A percentile compares a stretch with the other conserved stretches of the same genome.
Evolutionary conservation across 768 basidiomycete genomes (phyloP).

Genomic region (Pseudohyphozyma bogoriensis): DNA sequence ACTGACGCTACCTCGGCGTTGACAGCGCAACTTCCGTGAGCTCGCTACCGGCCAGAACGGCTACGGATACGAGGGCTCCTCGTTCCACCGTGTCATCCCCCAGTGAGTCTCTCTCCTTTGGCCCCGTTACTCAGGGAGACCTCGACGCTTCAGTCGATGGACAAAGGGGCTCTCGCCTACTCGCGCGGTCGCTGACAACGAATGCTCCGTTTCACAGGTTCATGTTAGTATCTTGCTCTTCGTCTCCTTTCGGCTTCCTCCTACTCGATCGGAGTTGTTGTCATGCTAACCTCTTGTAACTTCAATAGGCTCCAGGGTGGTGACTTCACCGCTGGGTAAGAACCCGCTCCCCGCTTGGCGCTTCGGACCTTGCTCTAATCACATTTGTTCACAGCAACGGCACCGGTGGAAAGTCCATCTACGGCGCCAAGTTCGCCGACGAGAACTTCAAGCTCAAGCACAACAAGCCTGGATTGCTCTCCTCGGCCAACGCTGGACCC

Average conservation of each 20-base stretch:
- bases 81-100: conserved; percentile 38
- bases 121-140: too few relatives aligned
- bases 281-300: too few relatives aligned
- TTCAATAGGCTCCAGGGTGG: conserved; percentile 68
- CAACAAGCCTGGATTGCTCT: conserved; percentile 79
- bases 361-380: too few relatives aligned
- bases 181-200: conserved; percentile 27
- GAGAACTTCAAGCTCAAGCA: conserved; percentile 95
- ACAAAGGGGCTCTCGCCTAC: too few relatives aligned
- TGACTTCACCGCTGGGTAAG: conserved; percentile 99
- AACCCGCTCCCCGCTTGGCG: too few relatives aligned
- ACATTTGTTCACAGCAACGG: conserved; percentile 17
- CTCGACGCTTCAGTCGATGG: too few relatives aligned
- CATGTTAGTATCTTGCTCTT: too few relatives aligned
- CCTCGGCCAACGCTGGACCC: conserved; percentile 92
- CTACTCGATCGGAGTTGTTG: too few relatives aligned
- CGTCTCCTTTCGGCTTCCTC: too few relatives aligned
- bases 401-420: conserved; percentile 31
- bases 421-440: conserved; percentile 79
- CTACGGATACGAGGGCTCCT: conserved; percentile 52
- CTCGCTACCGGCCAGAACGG: conserved; percentile 65
- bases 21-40: conserved; percentile 67
- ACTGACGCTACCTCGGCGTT: conserved; percentile 31
- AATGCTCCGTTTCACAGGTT: conserved; percentile 21
- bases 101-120: too few relatives aligned